Conservation (phyloP, 164 flowering plant genomes). For the Tetracentron sinense region DNA sequence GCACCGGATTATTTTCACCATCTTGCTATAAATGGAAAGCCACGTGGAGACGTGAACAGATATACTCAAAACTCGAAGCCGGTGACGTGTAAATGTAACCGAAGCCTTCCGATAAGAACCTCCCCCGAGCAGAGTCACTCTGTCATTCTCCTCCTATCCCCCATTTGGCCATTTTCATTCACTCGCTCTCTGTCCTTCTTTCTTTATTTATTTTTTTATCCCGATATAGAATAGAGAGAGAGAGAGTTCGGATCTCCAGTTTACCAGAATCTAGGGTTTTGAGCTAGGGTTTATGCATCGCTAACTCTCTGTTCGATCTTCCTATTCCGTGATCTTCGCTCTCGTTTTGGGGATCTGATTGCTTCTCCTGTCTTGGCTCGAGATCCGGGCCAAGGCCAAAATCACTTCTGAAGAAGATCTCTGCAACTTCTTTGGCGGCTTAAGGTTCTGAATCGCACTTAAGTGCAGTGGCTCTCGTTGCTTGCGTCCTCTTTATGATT, state of each 20-base stretch:
- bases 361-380: conserved; percentile 27
- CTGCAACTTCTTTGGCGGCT: conserved; percentile 8
- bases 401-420: conserved; percentile 9
- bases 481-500: not conserved
- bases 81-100: conserved; percentile 18
- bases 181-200: not conserved
- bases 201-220: not conserved
- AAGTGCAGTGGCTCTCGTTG: not conserved
- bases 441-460: conserved; percentile 2
- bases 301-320: not conserved
- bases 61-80: conserved; percentile 14
- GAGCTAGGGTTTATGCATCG: conserved; percentile 3
- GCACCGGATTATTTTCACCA: too few species aligned
- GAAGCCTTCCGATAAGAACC: conserved; percentile 4
- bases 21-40: not conserved
- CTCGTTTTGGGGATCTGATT: conserved; percentile 5
- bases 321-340: not conserved
- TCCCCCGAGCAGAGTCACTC: not conserved
- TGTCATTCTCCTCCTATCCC: not conserved
- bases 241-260: conserved; percentile 1
- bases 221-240: not conserved
- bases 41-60: conserved; percentile 21
- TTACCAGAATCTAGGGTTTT: conserved; percentile 1
- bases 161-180: not conserved
- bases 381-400: conserved; percentile 61